phyloP scores from a whole-genome alignment of 2,329 filamentous ascomycete genomes.

The Aspergillus sergii region DNA sequence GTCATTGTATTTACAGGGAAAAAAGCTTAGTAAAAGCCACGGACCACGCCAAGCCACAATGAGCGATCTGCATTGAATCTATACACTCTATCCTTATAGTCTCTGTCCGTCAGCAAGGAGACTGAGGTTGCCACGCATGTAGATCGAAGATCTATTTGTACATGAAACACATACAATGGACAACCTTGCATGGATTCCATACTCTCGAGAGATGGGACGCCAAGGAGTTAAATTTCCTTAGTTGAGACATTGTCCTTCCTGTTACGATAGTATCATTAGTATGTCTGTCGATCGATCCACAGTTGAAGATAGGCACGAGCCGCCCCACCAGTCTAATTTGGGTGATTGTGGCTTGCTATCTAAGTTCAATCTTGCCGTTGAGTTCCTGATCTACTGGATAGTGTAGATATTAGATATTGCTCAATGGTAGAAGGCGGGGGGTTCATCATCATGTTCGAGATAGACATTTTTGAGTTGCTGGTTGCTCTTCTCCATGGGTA shows the following conservation, averaged over 20 bases:
- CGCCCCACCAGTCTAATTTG: neutral
- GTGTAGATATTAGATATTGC: neutral
- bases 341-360: neutral
- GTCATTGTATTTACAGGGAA: neutral
- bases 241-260: neutral
- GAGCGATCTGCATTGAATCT: too few relatives aligned
- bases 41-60: neutral
- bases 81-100: neutral
- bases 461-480: neutral
- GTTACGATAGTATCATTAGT: too few relatives aligned
- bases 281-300: neutral
- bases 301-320: neutral
- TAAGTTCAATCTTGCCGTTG: neutral
- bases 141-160: neutral
- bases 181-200: neutral
- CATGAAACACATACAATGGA: neutral
- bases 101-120: neutral
- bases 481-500: neutral
- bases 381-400: neutral
- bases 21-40: neutral
- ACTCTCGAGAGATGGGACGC: neutral
- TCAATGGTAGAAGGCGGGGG: neutral
- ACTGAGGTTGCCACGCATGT: neutral
- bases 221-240: neutral
- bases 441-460: neutral